Evolutionary conservation across 805 yeast genomes (phyloP).

Genomic region (Metschnikowia chrysomelidarum): DNA sequence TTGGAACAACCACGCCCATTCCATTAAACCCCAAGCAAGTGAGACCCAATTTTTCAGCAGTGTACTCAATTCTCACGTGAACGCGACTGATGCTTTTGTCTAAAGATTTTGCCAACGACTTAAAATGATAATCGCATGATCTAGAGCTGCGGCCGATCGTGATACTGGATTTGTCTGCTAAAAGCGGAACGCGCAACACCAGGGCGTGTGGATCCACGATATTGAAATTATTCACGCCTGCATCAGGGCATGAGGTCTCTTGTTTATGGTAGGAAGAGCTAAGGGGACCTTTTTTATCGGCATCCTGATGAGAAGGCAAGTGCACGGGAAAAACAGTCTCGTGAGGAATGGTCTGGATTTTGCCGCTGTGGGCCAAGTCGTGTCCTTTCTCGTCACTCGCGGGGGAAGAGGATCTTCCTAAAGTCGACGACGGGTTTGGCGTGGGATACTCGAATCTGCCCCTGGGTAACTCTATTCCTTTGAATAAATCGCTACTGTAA

Average conservation of each 20-base stretch:
- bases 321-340: no score
- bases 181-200: conserved; percentile 40
- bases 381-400: conserved; percentile 17
- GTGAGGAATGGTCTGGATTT: neutral
- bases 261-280: conserved; percentile 1
- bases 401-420: conserved; percentile 44
- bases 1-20: conserved; percentile 62
- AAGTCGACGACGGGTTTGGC: conserved; percentile 63
- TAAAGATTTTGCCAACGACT: conserved; percentile 25
- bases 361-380: neutral
- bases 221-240: conserved; percentile 34
- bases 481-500: conserved; percentile 12
- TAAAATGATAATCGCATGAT: conserved; percentile 50
- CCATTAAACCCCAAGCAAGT: conserved; percentile 87
- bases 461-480: conserved; percentile 10
- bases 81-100: conserved; percentile 64
- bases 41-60: conserved; percentile 45
- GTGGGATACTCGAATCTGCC: conserved; percentile 53
- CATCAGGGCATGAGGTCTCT: conserved; percentile 10
- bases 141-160: conserved; percentile 69
- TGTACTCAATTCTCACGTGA: conserved; percentile 55
- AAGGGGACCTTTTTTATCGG: neutral
- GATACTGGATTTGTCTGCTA: conserved; percentile 35
- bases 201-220: conserved; percentile 32
- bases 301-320: no score